A percentile compares a stretch with the other conserved stretches of the same genome.
phyloP scores from a whole-genome alignment of 208 protist genomes.

The Phytomonas serpens region DNA sequence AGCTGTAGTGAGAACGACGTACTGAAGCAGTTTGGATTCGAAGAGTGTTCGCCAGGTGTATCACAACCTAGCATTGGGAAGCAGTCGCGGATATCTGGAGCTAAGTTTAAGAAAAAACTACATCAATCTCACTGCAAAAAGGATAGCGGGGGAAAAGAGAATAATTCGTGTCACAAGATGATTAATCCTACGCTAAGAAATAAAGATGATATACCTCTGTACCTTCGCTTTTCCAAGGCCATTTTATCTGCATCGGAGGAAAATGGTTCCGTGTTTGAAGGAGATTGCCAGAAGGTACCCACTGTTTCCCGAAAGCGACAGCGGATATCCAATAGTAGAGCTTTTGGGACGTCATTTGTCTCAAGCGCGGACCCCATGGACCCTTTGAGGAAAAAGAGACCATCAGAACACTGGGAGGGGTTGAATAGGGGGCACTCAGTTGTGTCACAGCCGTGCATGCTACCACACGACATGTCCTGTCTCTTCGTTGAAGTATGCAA shows the following conservation, averaged over 20 bases:
- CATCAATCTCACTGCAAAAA: neutral
- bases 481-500: conserved; percentile 27
- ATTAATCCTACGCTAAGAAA: neutral
- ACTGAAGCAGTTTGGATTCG: neutral
- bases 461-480: conserved; percentile 16
- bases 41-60: neutral
- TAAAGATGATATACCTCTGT: neutral
- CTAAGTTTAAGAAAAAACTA: neutral
- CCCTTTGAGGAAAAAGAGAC: neutral
- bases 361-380: neutral
- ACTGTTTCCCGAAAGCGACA: neutral
- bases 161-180: neutral
- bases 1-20: neutral
- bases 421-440: neutral
- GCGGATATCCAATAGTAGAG: neutral
- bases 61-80: neutral
- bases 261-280: neutral
- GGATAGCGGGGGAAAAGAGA: neutral
- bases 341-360: neutral
- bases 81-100: neutral
- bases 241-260: neutral
- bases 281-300: neutral
- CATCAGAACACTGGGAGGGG: neutral
- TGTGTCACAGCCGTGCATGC: neutral
- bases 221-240: neutral